These are phyloP conservation scores for Vicia villosa DNA, from an alignment of 306 rosid genomes.

Conservation along the genomic window DNA sequence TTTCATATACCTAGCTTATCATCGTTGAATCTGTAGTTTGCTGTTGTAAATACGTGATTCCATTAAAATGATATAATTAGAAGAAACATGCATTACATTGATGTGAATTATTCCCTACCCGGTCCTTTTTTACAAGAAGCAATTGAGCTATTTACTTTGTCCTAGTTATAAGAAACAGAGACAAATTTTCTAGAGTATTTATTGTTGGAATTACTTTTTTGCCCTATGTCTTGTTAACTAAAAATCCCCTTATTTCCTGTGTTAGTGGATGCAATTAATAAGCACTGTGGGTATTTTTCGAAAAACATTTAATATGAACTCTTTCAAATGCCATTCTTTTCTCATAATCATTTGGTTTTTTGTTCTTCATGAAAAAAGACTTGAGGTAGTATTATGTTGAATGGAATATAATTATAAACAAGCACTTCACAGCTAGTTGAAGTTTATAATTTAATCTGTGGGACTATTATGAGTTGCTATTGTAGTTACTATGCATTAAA, in stretches of 20 bases:
- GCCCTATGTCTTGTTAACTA: background rate
- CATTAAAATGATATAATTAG: conserved; percentile 12
- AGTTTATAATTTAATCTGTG: conserved; percentile 9
- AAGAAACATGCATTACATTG: conserved; percentile 4
- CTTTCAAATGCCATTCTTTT: background rate
- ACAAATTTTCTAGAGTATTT: background rate
- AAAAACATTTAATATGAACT: background rate
- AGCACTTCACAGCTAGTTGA: conserved; percentile 23
- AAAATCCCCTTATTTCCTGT: background rate
- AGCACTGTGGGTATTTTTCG: background rate
- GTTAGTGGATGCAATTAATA: background rate
- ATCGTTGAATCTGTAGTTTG: conserved; percentile 7
- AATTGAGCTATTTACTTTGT: background rate
- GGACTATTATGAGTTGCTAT: conserved; percentile 8
- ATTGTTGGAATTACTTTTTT: background rate
- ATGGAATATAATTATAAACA: conserved; percentile 18
- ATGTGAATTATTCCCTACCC: conserved; percentile 6
- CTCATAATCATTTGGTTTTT: background rate
- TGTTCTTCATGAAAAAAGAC: background rate
- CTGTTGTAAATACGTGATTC: conserved; percentile 22
- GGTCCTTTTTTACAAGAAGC: background rate
- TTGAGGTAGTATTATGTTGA: background rate
- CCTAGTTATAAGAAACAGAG: background rate
- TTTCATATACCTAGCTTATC: conserved; percentile 40
- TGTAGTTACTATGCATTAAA: conserved; percentile 27